phyloP scores from a whole-genome alignment of 768 basidiomycete species.

The Leccinum subgranulosum region DNA sequence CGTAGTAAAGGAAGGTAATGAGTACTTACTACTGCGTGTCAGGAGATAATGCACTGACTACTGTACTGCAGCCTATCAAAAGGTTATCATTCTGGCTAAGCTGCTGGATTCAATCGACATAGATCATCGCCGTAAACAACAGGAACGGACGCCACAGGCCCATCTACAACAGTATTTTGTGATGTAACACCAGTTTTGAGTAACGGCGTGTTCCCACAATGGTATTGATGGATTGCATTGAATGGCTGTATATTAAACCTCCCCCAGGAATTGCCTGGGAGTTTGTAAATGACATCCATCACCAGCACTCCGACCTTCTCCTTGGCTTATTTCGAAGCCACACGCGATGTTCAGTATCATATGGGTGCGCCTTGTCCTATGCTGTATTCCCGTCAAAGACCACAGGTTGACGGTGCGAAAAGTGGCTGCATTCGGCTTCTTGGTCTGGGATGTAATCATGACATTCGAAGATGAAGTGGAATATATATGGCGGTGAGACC shows the following conservation, averaged over 20 bases:
- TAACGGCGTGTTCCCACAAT: neutral
- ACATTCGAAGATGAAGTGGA: constrained; percentile 27
- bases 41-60: neutral
- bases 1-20: neutral
- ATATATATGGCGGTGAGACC: constrained; percentile 30
- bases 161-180: neutral
- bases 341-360: constrained; percentile 8
- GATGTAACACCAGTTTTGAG: neutral
- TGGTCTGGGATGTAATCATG: constrained; percentile 29
- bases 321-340: constrained; percentile 2
- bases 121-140: neutral
- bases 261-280: constrained; percentile 58
- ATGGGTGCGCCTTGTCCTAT: constrained; percentile 1
- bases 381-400: neutral
- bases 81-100: neutral
- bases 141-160: neutral
- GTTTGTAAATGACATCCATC: neutral
- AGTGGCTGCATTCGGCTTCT: constrained; percentile 27
- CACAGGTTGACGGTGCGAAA: neutral
- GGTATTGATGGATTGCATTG: neutral
- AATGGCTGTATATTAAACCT: neutral
- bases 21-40: neutral
- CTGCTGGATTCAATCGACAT: neutral
- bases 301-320: neutral
- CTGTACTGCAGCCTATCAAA: neutral